Evolutionary conservation across 2,329 filamentous ascomycete species (phyloP).

Genomic region (Colletotrichum sp.): DNA sequence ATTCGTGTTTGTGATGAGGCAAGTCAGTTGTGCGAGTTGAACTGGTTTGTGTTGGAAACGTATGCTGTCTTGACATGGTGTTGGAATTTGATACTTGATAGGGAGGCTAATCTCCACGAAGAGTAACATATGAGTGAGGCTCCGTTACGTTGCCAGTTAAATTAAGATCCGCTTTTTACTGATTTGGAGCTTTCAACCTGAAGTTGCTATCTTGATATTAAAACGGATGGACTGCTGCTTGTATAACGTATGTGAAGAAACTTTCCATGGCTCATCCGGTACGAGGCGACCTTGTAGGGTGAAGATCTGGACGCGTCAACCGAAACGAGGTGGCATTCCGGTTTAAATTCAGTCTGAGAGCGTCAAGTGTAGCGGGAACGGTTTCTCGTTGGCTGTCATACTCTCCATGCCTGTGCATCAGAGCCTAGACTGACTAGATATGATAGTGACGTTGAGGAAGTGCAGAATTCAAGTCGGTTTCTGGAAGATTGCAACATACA

Average conservation of each 20-base stretch:
- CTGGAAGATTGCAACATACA: too few relatives aligned
- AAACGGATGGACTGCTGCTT: not conserved
- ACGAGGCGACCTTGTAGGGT: fast-evolving
- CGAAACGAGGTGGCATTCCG: not conserved
- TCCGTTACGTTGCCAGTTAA: fast-evolving
- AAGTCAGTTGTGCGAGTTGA: not conserved
- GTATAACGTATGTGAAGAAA: not conserved
- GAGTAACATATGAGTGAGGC: fast-evolving
- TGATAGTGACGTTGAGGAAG: too few relatives aligned
- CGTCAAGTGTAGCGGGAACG: fast-evolving
- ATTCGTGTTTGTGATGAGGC: not conserved
- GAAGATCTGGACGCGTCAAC: fast-evolving
- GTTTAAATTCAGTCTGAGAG: too few relatives aligned
- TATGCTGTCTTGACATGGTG: not conserved
- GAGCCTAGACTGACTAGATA: too few relatives aligned
- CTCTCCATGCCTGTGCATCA: too few relatives aligned
- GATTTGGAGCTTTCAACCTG: too few relatives aligned
- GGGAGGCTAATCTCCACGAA: fast-evolving
- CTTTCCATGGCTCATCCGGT: not conserved
- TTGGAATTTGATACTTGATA: not conserved
- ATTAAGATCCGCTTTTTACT: not conserved
- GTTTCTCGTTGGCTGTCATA: too few relatives aligned
- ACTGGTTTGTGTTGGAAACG: not conserved
- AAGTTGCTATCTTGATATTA: not conserved
- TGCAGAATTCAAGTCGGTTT: too few relatives aligned